Evolutionary conservation across 1,284 basidiomycete species (phyloP).

Genomic region (Sporisorium graminicola): DNA sequence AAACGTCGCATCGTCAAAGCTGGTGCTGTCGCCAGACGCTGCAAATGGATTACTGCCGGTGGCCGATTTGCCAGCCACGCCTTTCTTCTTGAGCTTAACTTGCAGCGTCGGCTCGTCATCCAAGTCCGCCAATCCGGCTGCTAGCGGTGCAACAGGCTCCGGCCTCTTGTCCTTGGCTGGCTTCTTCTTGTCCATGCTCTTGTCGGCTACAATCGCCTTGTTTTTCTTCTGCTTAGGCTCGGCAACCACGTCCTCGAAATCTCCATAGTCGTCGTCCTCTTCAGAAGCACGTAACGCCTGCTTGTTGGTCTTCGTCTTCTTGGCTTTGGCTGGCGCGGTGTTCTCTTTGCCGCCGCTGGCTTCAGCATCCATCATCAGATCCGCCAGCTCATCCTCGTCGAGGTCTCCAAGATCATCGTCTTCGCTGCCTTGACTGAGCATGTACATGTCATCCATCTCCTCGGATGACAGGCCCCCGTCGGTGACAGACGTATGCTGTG

Average conservation of each 20-base stretch:
- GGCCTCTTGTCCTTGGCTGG: slow-evolving; percentile 27
- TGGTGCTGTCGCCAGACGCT: slow-evolving; percentile 14
- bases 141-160: slow-evolving; percentile 45
- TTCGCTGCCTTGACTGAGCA: slow-evolving; percentile 52
- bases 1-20: slow-evolving; percentile 49
- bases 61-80: slow-evolving; percentile 1
- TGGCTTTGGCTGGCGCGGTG: slow-evolving; percentile 19
- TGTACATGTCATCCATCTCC: slow-evolving; percentile 46
- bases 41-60: slow-evolving; percentile 41
- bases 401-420: slow-evolving; percentile 57
- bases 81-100: slow-evolving; percentile 47
- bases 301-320: slow-evolving; percentile 27
- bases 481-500: slow-evolving; percentile 17
- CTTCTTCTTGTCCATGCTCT: slow-evolving; percentile 20
- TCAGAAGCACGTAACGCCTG: slow-evolving; percentile 5
- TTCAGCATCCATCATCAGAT: slow-evolving; percentile 53
- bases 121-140: slow-evolving; percentile 47
- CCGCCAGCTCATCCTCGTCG: slow-evolving; percentile 60
- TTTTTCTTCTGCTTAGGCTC: slow-evolving; percentile 29
- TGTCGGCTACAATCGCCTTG: slow-evolving; percentile 4
- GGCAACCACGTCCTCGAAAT: neutral
- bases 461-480: slow-evolving; percentile 28
- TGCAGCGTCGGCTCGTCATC: slow-evolving; percentile 43
- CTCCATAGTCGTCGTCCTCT: slow-evolving; percentile 15
- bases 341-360: slow-evolving; percentile 50